Percentiles rank a stretch among this genome's conserved stretches.
phyloP scores from a whole-genome alignment of 495 filamentous ascomycete genomes.

The Penicillium crystallinum region DNA sequence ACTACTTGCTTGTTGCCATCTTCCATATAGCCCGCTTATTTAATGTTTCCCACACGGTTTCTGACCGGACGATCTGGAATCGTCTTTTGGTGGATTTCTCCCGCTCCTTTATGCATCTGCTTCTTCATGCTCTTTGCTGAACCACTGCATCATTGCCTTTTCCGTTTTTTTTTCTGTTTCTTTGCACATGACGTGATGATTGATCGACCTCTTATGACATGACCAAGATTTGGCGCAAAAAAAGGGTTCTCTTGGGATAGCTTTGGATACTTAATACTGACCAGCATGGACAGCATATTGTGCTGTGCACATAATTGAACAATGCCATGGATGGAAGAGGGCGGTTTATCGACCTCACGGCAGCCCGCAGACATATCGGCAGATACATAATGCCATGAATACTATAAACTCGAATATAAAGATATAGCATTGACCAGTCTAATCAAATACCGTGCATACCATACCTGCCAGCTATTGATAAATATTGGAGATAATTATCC shows the following conservation, averaged over 20 bases:
- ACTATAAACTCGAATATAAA: background rate
- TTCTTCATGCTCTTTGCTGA: background rate
- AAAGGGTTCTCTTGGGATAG: background rate
- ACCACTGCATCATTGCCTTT: background rate
- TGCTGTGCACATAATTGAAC: background rate
- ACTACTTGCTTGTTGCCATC: background rate
- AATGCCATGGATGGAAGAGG: background rate
- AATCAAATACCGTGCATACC: background rate
- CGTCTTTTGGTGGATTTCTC: background rate
- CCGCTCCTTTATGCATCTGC: too few relatives aligned
- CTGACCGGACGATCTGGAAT: conserved; percentile 14
- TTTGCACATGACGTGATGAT: conserved; percentile 21
- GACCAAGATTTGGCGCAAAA: background rate
- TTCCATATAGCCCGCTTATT: background rate
- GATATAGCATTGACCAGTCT: background rate
- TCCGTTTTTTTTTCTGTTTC: background rate
- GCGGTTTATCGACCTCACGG: background rate
- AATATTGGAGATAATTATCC: background rate
- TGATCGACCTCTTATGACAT: conserved; percentile 1
- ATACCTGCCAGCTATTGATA: background rate
- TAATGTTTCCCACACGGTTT: background rate
- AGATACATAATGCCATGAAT: background rate
- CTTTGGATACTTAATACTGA: conserved; percentile 7
- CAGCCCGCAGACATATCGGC: background rate
- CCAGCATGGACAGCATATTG: background rate